Evolutionary conservation across 2,329 filamentous ascomycete genomes (phyloP), one percentile per base, ranked within the genome.

Genomic region (Xylariaceae sp.): DNA sequence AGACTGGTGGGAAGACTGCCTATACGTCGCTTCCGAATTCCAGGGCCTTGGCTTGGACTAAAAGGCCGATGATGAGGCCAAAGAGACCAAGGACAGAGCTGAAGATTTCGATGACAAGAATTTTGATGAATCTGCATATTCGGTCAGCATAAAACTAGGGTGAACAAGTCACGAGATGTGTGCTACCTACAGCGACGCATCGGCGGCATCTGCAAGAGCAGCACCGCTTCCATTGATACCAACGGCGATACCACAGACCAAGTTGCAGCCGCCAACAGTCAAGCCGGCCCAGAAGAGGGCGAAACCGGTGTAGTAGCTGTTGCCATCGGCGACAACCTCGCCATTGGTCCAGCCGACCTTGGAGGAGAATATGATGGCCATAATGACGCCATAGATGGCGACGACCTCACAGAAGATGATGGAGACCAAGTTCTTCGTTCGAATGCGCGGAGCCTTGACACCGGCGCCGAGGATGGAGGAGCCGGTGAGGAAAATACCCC

Each of bases 361-460:
- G 54, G 91, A 81, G 40, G 91, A 95, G 76, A 97, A 97, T 64
- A 99, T 88, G 69, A 99, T 99, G 63, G 91, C 87, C 90, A 99
- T 99, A 75, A 99, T 99, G 73, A 99, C 92, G 64, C 95, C 95
- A 80, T 99, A 99, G 71, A 99, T 99, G 72, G 94, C 94, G 65
- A 99, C 94, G 66, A 99, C 94, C 75, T 99, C 94, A 77, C 94
- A 99, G 76, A 99, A 99, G 75, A 99, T 97, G 72, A 99, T 99
- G 64, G 92, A 97, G 70, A 99, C 97, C 66, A 99, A 74, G 78
- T 99, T 99, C 85, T 99, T 99, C 57, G 94, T 99, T 70, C 94
- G 89, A 74, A 99, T 99, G 63, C 94, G 87, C 35, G 95, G 95
- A 41, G 94, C 92, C 72, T 89, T 92, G 66, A 99, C 94, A 76